These are phyloP conservation scores for Chaetomiaceae sp. DNA, from an alignment of 2,329 filamentous ascomycete genomes.

Conservation along the genomic window DNA sequence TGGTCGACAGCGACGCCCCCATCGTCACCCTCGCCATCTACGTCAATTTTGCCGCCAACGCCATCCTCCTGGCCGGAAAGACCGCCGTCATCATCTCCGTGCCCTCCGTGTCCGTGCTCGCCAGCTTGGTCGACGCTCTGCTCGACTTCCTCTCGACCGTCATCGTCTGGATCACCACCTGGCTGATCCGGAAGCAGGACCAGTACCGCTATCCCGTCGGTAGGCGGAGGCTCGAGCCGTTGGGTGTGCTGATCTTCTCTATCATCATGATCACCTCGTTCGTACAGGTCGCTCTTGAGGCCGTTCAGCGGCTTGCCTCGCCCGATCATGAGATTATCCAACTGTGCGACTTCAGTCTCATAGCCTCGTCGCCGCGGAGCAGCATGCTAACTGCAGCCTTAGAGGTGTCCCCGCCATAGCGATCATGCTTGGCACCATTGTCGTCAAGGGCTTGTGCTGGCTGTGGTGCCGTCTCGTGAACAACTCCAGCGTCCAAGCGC, in stretches of 20 bases:
- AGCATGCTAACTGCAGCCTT: slow-evolving; percentile 5
- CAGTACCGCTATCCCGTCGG: slow-evolving; percentile 75
- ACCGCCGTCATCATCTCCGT: slow-evolving; percentile 70
- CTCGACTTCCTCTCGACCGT: slow-evolving; percentile 76
- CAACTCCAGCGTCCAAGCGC: slow-evolving; percentile 78
- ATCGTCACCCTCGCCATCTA: slow-evolving; percentile 86
- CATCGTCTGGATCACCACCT: slow-evolving; percentile 74
- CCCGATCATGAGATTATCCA: slow-evolving; percentile 63
- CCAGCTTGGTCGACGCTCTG: slow-evolving; percentile 70
- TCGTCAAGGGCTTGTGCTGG: slow-evolving; percentile 79
- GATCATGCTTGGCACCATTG: slow-evolving; percentile 76
- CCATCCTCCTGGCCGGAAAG: slow-evolving; percentile 68
- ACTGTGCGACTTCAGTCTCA: slow-evolving; percentile 38
- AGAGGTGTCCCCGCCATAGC: slow-evolving; percentile 60
- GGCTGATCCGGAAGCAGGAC: slow-evolving; percentile 66
- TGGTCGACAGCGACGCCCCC: slow-evolving; percentile 62
- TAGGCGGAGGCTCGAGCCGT: slow-evolving; percentile 64
- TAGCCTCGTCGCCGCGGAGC: neutral
- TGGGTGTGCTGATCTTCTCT: slow-evolving; percentile 75
- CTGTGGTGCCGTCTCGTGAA: slow-evolving; percentile 80
- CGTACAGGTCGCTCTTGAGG: slow-evolving; percentile 68
- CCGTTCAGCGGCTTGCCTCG: slow-evolving; percentile 55
- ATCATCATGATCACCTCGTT: slow-evolving; percentile 85
- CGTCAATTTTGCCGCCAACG: slow-evolving; percentile 74
- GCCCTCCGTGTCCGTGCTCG: slow-evolving; percentile 74